Evolutionary conservation across 1,139 yeast species (phyloP).

Genomic region (Kurtzmaniella quercitrusa): DNA sequence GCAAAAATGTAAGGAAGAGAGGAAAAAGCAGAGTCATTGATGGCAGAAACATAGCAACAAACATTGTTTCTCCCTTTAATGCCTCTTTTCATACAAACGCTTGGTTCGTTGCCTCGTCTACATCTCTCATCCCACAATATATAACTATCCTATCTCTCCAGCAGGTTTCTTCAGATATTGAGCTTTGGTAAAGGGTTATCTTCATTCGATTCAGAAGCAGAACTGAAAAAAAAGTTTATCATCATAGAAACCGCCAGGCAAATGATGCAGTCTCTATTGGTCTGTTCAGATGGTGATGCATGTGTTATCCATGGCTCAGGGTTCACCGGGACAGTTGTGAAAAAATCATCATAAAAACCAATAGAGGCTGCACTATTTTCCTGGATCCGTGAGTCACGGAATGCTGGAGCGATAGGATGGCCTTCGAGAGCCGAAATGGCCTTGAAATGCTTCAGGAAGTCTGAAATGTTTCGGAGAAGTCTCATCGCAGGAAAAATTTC

Average conservation of each 20-base stretch:
- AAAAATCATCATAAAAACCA: conserved; percentile 33
- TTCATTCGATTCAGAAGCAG: conserved; percentile 89
- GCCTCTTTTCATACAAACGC: too few relatives aligned
- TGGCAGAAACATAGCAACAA: too few relatives aligned
- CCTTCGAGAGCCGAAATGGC: neutral
- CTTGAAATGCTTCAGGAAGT: too few relatives aligned
- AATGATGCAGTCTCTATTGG: conserved; percentile 4
- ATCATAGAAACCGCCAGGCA: conserved; percentile 38
- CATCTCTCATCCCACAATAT: too few relatives aligned
- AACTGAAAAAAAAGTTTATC: conserved; percentile 66
- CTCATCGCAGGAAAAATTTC: neutral
- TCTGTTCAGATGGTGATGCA: conserved; percentile 87
- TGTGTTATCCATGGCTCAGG: conserved; percentile 65
- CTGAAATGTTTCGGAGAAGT: neutral
- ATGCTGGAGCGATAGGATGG: neutral
- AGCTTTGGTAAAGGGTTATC: conserved; percentile 53
- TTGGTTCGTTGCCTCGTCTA: too few relatives aligned
- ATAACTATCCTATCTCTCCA: neutral
- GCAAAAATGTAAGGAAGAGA: too few relatives aligned
- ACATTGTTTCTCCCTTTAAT: too few relatives aligned
- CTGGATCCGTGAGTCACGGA: neutral
- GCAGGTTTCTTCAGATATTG: conserved; percentile 12
- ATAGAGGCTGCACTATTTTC: conserved; percentile 1
- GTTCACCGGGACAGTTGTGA: conserved; percentile 56
- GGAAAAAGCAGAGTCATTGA: too few relatives aligned